Conservation (phyloP, 1,284 basidiomycete species). For the Cutaneotrichosporon sp. region DNA sequence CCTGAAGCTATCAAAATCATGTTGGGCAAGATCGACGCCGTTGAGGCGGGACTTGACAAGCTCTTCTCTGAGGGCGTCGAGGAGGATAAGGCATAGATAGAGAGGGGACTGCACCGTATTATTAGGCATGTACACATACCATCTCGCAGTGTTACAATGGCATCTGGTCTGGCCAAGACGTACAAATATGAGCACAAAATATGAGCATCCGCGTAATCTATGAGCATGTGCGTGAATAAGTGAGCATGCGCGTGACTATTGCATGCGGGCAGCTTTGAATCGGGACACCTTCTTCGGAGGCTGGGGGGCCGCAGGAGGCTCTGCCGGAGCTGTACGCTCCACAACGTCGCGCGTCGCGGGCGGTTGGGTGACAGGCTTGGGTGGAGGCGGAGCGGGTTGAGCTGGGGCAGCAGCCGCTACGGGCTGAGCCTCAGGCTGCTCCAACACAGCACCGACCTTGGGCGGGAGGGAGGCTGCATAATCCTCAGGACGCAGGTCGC, state of each 20-base stretch:
- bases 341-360: not conserved
- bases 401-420: not conserved
- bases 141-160: too few species aligned
- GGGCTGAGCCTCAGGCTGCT: not conserved
- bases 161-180: too few species aligned
- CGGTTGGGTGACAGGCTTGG: too few species aligned
- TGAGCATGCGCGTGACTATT: too few species aligned
- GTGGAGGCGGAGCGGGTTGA: not conserved
- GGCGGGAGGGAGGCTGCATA: slow-evolving; percentile 7
- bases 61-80: slow-evolving; percentile 13
- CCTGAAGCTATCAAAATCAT: slow-evolving; percentile 78
- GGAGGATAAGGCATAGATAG: slow-evolving; percentile 2
- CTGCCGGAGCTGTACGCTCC: not conserved
- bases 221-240: too few species aligned
- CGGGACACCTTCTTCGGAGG: slow-evolving; percentile 37
- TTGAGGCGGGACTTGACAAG: slow-evolving; percentile 46
- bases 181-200: slow-evolving; percentile 1
- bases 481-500: not conserved
- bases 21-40: slow-evolving; percentile 64
- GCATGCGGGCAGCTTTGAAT: slow-evolving; percentile 39
- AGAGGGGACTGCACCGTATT: too few species aligned
- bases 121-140: slow-evolving; percentile 1
- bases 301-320: not conserved
- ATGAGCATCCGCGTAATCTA: not conserved
- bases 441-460: not conserved